Evolutionary conservation across 129 eudicot species (phyloP), one percentile per base, ranked within the genome.

Genomic region (Chrysanthemum seticuspe): DNA sequence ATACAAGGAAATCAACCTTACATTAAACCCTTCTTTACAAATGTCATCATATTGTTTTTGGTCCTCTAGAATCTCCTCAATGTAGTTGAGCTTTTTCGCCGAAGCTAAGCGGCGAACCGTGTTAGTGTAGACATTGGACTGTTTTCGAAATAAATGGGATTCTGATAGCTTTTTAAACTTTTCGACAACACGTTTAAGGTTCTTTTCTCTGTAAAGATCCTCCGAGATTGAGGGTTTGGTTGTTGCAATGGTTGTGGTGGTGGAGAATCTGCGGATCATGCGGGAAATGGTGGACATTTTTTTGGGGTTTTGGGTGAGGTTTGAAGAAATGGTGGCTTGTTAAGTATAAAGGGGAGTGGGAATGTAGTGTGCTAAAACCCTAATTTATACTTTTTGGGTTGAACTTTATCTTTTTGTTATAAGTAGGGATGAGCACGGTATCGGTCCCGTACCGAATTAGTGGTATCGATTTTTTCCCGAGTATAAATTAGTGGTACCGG

Each of bases 61-160:
- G 63, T 81, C 78, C 31, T 83, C 83, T 14, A 88, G 78, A 61
- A 88, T 81, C 6, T 85, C 88, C 13, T 88, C 81, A 10, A 88
- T 74, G 67, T 67, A 62, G 19, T 76, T 57, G 84, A 52, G 73
- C 12, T 73, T 74, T 56, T 71, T 76, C 66, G 88, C 88, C 9
- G 70, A 48, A 48, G 86, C 83, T 13, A 88, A 86, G 64, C 95
- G 90, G 72, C 65, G 71, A 69, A 88, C 80, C 2, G 76, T 70
- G 77, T 47, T 13, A 19, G 60, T 59, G 74, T 88, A 88, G 6
- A 57, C 69, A 36, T 23, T 29, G 57, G 60, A 29, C 9, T 78
- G 70, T 62, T 29, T 31, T 13, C 95, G 90, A 62, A 88, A 88
- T 2, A 11, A 10, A 48, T 16, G 54, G 8, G 80, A 80, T 23